phyloP scores from a whole-genome alignment of 495 filamentous ascomycete genomes.

The Hyaloscypha bicolor region DNA sequence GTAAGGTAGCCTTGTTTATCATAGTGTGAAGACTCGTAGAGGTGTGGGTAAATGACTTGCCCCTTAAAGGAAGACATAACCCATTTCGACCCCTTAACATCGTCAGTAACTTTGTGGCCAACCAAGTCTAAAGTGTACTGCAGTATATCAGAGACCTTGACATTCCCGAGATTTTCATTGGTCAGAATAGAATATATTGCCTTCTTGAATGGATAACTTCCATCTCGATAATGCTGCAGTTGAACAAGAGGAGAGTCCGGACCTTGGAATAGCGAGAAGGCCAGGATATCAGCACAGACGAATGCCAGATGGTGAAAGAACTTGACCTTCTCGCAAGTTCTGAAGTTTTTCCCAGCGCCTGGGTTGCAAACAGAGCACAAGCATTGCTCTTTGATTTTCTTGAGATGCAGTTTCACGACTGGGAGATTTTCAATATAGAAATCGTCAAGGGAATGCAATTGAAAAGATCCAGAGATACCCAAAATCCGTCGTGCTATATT shows the following conservation, averaged over 20 bases:
- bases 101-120: not conserved
- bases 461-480: not conserved
- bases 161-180: not conserved
- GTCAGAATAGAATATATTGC: not conserved
- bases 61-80: not conserved
- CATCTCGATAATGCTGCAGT: not conserved
- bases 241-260: not conserved
- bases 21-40: not conserved
- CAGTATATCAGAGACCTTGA: not conserved
- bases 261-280: not conserved
- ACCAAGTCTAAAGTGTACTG: conserved; percentile 1
- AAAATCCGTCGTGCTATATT: not conserved
- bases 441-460: not conserved
- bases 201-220: not conserved
- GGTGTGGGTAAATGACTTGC: not conserved
- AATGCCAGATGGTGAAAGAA: not conserved
- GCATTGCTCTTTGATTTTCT: not conserved
- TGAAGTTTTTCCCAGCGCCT: not conserved
- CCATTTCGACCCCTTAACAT: not conserved
- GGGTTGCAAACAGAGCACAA: not conserved
- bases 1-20: not conserved
- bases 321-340: not conserved
- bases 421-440: conserved; percentile 1
- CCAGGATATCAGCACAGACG: conserved; percentile 4
- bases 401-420: not conserved